Evolutionary conservation across 2,329 filamentous ascomycete species (phyloP), one percentile per base, ranked within the genome.

Genomic region (Aspergillus sp.): DNA sequence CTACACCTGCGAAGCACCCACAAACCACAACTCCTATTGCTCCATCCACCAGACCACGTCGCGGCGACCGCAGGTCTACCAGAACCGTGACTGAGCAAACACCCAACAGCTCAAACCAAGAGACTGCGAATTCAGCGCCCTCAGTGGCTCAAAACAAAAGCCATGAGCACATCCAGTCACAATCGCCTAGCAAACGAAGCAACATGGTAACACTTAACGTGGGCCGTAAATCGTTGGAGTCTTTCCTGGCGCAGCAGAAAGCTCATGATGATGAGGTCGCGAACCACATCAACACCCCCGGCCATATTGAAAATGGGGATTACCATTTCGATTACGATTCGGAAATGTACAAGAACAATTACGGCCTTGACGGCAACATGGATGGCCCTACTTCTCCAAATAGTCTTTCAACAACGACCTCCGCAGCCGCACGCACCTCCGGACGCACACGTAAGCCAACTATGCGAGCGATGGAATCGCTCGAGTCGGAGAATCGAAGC

Each of bases 371-470:
- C 24, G 66, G 62, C 5, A 59, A 62, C 13, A 49, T 58, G 17
- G 66, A 68, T 9, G 42, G 49, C 13, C 62, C 61, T 4, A 57
- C 57, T 7, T 68, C 66, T 3, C 62, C 66, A 6, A 62, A 59
- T 8, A 63, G 62, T 57, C 54, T 61, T 17, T 59, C 62, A 12
- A 64, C 64, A 3, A 56, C 57, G 11, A 62, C 60, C 3, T 66
- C 65, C 1, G 41, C 54, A 7, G 61, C 55, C 11, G 57, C 57
- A 5, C 61, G 66, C 15, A 59, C 57, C 1, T 67, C 66, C 3
- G 55, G 62, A 2, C 56, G 66, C 3, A 40, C 61, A 19, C 57
- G 66, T 12, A 68, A 68, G 48, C 66, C 66, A 6, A 68, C 64
- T 5, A 60, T 63, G 20, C 56, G 60, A 20, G 64, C 64, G 9